A percentile compares a stretch with the other conserved stretches of the same genome.
These are phyloP conservation scores for Clarireedia paspali DNA, from an alignment of 2,329 filamentous ascomycete species.

Conservation along the genomic window DNA sequence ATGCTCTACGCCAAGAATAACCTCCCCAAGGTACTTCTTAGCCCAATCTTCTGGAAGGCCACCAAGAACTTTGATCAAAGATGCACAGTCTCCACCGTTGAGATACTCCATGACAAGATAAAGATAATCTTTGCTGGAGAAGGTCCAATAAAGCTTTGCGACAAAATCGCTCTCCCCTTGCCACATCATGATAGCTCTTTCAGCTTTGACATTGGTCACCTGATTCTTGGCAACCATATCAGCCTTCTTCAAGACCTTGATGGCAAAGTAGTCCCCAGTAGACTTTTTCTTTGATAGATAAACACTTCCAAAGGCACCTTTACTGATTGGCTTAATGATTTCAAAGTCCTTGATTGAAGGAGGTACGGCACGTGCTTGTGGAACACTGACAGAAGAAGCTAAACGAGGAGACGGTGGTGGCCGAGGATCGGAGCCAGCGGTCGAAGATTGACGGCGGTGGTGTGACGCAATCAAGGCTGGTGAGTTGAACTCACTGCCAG, in stretches of 20 bases:
- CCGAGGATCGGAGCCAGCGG: slow-evolving; percentile 62
- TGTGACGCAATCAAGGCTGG: slow-evolving; percentile 59
- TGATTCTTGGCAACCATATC: slow-evolving; percentile 99
- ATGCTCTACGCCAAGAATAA: slow-evolving; percentile 94
- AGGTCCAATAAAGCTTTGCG: slow-evolving; percentile 98
- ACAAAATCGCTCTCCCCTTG: slow-evolving; percentile 99
- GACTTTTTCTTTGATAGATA: slow-evolving; percentile 98
- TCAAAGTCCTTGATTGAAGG: slow-evolving; percentile 99
- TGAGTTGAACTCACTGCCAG: slow-evolving; percentile 73
- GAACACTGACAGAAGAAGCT: slow-evolving; percentile 64
- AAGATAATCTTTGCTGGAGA: slow-evolving; percentile 97
- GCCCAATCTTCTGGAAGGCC: slow-evolving; percentile 95
- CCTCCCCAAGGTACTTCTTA: slow-evolving; percentile 94
- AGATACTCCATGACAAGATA: slow-evolving; percentile 99
- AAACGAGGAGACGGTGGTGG: slow-evolving; percentile 78
- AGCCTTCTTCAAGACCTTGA: slow-evolving; percentile 98
- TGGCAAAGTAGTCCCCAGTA: slow-evolving; percentile 95
- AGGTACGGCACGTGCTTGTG: slow-evolving; percentile 80
- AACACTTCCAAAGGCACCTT: slow-evolving; percentile 95
- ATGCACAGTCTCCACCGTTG: slow-evolving; percentile 94
- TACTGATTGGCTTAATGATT: slow-evolving; percentile 98
- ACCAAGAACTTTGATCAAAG: slow-evolving; percentile 87
- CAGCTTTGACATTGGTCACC: slow-evolving; percentile 97
- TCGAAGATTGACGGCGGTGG: slow-evolving; percentile 86
- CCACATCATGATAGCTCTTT: slow-evolving; percentile 99